phyloP scores from a whole-genome alignment of 495 filamentous ascomycete genomes.

The Xylaria venustula region DNA sequence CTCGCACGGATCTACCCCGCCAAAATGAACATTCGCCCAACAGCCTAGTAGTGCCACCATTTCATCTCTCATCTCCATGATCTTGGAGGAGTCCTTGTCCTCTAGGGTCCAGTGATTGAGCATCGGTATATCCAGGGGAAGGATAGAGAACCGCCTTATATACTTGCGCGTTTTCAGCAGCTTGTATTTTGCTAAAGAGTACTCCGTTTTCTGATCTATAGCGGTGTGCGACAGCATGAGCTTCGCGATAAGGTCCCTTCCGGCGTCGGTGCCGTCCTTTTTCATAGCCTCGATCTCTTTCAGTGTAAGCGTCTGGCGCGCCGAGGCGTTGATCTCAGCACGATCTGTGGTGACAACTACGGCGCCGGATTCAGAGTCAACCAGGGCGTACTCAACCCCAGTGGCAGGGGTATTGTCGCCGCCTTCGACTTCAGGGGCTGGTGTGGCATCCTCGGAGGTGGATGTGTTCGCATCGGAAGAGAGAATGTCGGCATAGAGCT shows the following conservation, averaged over 20 bases:
- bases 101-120: slow-evolving; percentile 71
- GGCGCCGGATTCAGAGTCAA: slow-evolving; percentile 47
- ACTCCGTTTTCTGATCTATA: slow-evolving; percentile 90
- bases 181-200: slow-evolving; percentile 92
- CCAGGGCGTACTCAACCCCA: slow-evolving; percentile 40
- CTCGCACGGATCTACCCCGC: slow-evolving; percentile 36
- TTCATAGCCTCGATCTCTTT: slow-evolving; percentile 93
- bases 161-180: slow-evolving; percentile 93
- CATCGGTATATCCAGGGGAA: slow-evolving; percentile 75
- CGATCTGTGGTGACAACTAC: slow-evolving; percentile 75
- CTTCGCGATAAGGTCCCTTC: slow-evolving; percentile 84
- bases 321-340: slow-evolving; percentile 74
- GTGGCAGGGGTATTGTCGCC: slow-evolving; percentile 23
- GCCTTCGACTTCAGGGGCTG: slow-evolving; percentile 33
- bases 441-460: slow-evolving; percentile 30
- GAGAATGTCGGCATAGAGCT: slow-evolving; percentile 79
- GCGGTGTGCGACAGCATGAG: slow-evolving; percentile 80
- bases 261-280: slow-evolving; percentile 69
- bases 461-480: slow-evolving; percentile 46
- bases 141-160: slow-evolving; percentile 76
- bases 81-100: slow-evolving; percentile 71
- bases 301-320: slow-evolving; percentile 76
- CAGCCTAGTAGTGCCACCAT: slow-evolving; percentile 64
- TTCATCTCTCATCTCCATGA: slow-evolving; percentile 90
- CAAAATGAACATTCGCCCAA: slow-evolving; percentile 53